These are phyloP conservation scores for Erodium maritimum DNA, from an alignment of 345 rosid genomes.

Conservation along the genomic window DNA sequence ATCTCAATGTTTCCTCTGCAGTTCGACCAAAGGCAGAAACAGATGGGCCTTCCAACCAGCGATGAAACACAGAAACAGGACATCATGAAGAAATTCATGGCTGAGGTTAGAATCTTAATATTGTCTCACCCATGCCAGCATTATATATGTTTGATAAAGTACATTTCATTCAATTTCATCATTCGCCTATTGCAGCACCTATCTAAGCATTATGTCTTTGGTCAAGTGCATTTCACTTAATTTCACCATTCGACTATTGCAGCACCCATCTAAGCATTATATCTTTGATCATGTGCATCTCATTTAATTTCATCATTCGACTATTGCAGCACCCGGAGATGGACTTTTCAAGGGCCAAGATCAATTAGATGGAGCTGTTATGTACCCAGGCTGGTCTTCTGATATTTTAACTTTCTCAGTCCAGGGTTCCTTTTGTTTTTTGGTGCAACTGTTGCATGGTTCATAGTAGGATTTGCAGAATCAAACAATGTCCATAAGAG, in stretches of 20 bases:
- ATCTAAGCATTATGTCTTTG: too few relatives aligned
- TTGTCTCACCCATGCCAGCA: too few relatives aligned
- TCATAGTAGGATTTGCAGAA: too few relatives aligned
- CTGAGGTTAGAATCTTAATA: slow-evolving; percentile 34
- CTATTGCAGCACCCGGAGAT: slow-evolving; percentile 84
- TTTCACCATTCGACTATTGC: too few relatives aligned
- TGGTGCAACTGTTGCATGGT: too few relatives aligned
- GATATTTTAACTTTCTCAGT: too few relatives aligned
- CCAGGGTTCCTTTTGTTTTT: too few relatives aligned
- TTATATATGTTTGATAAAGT: background rate
- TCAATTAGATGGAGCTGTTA: slow-evolving; percentile 21
- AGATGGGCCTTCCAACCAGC: slow-evolving; percentile 85
- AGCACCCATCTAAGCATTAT: background rate
- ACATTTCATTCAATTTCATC: background rate
- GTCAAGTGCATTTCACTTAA: background rate
- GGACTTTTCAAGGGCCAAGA: slow-evolving; percentile 88
- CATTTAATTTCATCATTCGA: background rate
- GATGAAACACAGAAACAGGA: slow-evolving; percentile 83
- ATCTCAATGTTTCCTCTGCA: slow-evolving; percentile 10
- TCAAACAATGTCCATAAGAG: too few relatives aligned
- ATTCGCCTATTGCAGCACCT: slow-evolving; percentile 47
- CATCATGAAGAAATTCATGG: slow-evolving; percentile 76
- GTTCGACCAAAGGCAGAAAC: slow-evolving; percentile 92
- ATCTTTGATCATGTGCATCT: background rate
- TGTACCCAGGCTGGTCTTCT: too few relatives aligned